Evolutionary conservation across 2,329 filamentous ascomycete species (phyloP), one percentile per base, ranked within the genome.

Genomic region (Claviceps africana): DNA sequence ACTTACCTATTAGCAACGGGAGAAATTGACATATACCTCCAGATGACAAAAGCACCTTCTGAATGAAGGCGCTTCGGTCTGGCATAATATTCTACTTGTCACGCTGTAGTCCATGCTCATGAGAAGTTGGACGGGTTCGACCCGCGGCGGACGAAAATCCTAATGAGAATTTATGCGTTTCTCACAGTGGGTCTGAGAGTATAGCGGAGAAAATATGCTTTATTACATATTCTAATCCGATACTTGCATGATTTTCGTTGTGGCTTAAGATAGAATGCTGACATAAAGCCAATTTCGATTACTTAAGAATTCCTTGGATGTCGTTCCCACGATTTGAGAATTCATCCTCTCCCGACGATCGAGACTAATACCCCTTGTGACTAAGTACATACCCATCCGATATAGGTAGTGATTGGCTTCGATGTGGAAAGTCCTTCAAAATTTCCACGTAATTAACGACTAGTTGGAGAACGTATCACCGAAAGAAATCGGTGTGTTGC

Each of bases 211-310:
- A 31, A 52, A 21, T 25, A 11, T 17, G 8, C 39, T n/a, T 33
- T 33, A 43, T 47, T 53, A n/a, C 33, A 53, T 53, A n/a, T 25
- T 22, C 3, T 11, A n/a, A 43, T 37, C 33, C 52, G 45, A 21
- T 51, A 48, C 8, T 47, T 55, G 51, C 52, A 55, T 53, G 44
- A 22, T 9, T 25, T 22, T 15, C 10, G 39, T 19, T 42, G 39
- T 19, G 3, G 7, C 40, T 13, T 4, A 21, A 21, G 10, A 15
- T 22, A 4, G 2, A 43, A 43, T n/a, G n/a, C 37, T 40, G 5
- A 13, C 3, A 37, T 17, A 1, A 15, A 17, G 13, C 10, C 6
- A 37, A 5, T 17, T 17, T 15, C 11, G 3, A 37, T 15, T 37
- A 17, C 1, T 5, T 25, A 25, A 3, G 25, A 25, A 25, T 25